These are phyloP conservation scores for Entomortierella chlamydospora DNA, from an alignment of 192 early-diverging fungal species.

Conservation along the genomic window DNA sequence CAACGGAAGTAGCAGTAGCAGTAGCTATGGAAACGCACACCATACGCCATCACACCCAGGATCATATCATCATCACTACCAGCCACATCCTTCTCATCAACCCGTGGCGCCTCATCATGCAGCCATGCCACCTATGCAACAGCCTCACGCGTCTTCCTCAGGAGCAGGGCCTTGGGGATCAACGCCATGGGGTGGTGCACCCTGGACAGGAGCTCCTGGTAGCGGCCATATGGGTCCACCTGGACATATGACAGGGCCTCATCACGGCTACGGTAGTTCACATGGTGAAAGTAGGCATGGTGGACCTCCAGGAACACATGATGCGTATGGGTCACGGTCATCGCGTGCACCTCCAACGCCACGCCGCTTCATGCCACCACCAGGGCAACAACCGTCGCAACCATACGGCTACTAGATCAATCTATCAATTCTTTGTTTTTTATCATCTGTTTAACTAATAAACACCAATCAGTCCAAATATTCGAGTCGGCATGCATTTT, in stretches of 20 bases:
- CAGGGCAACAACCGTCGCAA: slow-evolving; percentile 42
- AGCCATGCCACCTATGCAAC: slow-evolving; percentile 41
- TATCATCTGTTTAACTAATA: slow-evolving; percentile 4
- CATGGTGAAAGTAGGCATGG: slow-evolving; percentile 32
- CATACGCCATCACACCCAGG: slow-evolving; percentile 30
- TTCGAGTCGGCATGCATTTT: no score
- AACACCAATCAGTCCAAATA: no score
- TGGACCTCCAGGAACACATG: slow-evolving; percentile 31
- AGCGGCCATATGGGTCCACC: slow-evolving; percentile 46
- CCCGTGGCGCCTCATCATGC: slow-evolving; percentile 17
- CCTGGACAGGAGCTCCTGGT: slow-evolving; percentile 41
- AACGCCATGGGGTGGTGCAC: slow-evolving; percentile 47
- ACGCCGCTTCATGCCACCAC: slow-evolving; percentile 49
- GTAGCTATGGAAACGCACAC: slow-evolving; percentile 13
- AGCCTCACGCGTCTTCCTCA: slow-evolving; percentile 28
- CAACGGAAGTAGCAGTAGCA: slow-evolving; percentile 21
- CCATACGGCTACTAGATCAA: slow-evolving; percentile 27
- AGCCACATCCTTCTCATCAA: slow-evolving; percentile 40
- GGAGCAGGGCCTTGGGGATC: slow-evolving; percentile 38
- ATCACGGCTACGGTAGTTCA: slow-evolving; percentile 23
- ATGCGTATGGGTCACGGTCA: slow-evolving; percentile 34
- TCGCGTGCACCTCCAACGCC: slow-evolving; percentile 51
- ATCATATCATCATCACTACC: slow-evolving; percentile 41
- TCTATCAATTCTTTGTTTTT: background rate
- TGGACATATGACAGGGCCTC: slow-evolving; percentile 51